A percentile compares a stretch with the other conserved stretches of the same genome.
These are phyloP conservation scores for Hypoxylon fuscum DNA, from an alignment of 495 filamentous ascomycete genomes.

Conservation along the genomic window DNA sequence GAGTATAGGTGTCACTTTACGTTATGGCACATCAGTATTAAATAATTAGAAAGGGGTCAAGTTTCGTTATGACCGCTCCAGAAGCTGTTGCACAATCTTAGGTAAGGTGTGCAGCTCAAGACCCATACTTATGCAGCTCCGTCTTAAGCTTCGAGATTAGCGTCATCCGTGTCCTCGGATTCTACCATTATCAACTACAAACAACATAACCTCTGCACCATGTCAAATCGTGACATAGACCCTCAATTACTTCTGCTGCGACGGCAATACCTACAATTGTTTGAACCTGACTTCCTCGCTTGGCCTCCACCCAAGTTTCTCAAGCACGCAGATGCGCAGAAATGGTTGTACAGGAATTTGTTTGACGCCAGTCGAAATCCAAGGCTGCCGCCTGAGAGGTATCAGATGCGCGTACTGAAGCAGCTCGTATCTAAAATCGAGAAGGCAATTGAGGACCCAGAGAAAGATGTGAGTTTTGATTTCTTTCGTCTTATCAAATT, in stretches of 20 bases:
- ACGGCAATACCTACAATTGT: slow-evolving; percentile 74
- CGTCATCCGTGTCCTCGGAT: neutral
- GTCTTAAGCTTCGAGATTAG: neutral
- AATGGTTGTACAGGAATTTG: slow-evolving; percentile 65
- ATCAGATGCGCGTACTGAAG: slow-evolving; percentile 74
- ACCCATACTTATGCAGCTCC: too few relatives aligned
- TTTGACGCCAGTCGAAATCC: slow-evolving; percentile 62
- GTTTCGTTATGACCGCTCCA: too few relatives aligned
- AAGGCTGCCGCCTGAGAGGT: slow-evolving; percentile 67
- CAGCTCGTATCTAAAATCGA: slow-evolving; percentile 68
- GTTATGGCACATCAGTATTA: too few relatives aligned
- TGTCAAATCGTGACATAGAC: slow-evolving; percentile 30
- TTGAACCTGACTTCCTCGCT: slow-evolving; percentile 57
- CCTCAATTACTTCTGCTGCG: slow-evolving; percentile 55
- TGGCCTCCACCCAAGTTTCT: slow-evolving; percentile 65
- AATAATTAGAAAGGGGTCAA: too few relatives aligned
- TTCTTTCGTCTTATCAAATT: too few relatives aligned
- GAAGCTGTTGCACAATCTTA: too few relatives aligned
- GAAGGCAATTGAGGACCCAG: slow-evolving; percentile 66
- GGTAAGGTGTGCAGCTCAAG: too few relatives aligned
- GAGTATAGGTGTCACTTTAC: too few relatives aligned
- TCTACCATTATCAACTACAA: neutral
- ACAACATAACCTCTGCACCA: neutral
- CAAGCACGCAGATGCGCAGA: slow-evolving; percentile 64
- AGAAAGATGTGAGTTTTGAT: slow-evolving; percentile 72